phyloP scores from a whole-genome alignment of 1,139 yeast species.

The Diutina catenulata region DNA sequence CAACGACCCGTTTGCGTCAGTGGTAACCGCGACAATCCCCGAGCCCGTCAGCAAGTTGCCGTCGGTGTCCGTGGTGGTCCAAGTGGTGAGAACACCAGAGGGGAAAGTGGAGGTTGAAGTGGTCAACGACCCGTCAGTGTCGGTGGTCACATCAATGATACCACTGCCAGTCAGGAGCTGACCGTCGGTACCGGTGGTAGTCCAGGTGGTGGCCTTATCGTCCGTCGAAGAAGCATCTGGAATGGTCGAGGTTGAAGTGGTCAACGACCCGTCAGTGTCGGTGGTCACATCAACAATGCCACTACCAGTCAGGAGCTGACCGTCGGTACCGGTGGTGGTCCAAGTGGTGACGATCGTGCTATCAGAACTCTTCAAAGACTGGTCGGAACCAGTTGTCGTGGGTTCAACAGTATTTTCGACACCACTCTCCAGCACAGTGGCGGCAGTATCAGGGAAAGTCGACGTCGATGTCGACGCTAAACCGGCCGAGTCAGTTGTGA shows the following conservation, averaged over 20 bases:
- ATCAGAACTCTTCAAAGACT: no score
- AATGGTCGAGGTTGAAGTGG: not conserved
- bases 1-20: not conserved
- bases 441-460: not conserved
- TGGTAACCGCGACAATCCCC: not conserved
- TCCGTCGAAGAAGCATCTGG: no score
- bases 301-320: not conserved
- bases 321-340: not conserved
- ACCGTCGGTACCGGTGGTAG: not conserved
- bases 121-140: not conserved
- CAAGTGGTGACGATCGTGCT: constrained; percentile 1
- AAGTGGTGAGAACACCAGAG: not conserved
- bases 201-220: not conserved
- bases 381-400: no score
- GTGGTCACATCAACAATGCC: not conserved
- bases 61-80: not conserved
- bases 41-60: not conserved
- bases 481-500: not conserved
- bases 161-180: not conserved
- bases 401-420: no score
- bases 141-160: not conserved
- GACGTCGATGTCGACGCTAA: not conserved
- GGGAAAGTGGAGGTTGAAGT: not conserved
- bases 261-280: not conserved
- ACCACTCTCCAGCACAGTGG: not conserved